Evolutionary conservation across 441 rosid species (phyloP).

Genomic region (Syzygium malaccense): DNA sequence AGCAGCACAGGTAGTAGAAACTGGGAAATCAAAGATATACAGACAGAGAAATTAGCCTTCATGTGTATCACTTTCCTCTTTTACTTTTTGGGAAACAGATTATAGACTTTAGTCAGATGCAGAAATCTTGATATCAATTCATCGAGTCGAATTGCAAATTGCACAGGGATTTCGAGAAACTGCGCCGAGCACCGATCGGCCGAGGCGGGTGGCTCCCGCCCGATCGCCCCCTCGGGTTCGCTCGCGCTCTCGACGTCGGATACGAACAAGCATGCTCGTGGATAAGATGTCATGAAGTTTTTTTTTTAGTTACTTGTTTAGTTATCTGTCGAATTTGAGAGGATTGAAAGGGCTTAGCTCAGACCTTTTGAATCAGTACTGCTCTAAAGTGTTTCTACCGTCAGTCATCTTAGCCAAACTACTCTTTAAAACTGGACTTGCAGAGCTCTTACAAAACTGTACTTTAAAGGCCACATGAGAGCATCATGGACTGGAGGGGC

Average conservation of each 20-base stretch:
- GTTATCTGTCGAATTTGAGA: not conserved
- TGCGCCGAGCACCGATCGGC: not conserved
- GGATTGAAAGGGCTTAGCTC: not conserved
- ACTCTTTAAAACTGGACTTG: not conserved
- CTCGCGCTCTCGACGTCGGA: not conserved
- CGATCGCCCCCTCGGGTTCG: not conserved
- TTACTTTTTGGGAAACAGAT: not conserved
- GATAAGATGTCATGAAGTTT: not conserved
- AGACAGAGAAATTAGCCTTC: not conserved
- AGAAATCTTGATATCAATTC: not conserved
- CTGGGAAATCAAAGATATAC: not conserved
- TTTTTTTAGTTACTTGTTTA: not conserved
- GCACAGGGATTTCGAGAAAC: not conserved
- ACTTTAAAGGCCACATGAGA: too few species aligned
- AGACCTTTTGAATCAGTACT: not conserved
- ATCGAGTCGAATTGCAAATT: too few species aligned
- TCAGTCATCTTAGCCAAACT: not conserved
- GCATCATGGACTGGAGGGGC: not conserved
- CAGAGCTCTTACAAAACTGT: not conserved
- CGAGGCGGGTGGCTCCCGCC: not conserved
- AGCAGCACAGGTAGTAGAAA: not conserved
- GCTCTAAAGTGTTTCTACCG: not conserved
- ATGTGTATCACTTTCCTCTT: not conserved
- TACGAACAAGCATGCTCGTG: not conserved
- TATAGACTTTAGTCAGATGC: not conserved